A percentile compares a stretch with the other conserved stretches of the same genome.
These are phyloP conservation scores for Ceratocystis ficicola DNA, from an alignment of 2,329 filamentous ascomycete genomes.

Conservation along the genomic window DNA sequence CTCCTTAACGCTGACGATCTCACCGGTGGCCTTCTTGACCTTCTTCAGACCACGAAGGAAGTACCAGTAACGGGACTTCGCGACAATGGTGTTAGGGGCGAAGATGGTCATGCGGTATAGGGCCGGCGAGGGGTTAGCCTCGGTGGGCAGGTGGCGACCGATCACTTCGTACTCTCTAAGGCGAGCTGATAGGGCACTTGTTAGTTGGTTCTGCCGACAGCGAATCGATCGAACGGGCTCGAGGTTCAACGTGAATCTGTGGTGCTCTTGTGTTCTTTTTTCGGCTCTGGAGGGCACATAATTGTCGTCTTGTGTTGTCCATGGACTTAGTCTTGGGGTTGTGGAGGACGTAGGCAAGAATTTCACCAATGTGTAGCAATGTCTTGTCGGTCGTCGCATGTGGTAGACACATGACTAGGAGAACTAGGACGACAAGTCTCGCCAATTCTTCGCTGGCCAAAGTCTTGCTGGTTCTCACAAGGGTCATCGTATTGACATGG, in stretches of 20 bases:
- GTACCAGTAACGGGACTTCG: conserved; percentile 99
- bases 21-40: conserved; percentile 99
- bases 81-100: conserved; percentile 91
- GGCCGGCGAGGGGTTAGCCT: conserved; percentile 92
- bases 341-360: neutral
- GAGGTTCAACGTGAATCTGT: conserved; percentile 10
- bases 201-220: conserved; percentile 25
- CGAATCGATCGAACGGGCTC: conserved; percentile 15
- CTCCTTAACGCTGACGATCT: conserved; percentile 95
- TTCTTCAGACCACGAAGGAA: conserved; percentile 98
- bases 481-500: neutral
- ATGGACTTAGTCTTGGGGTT: neutral
- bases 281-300: neutral
- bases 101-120: conserved; percentile 99
- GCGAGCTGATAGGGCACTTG: conserved; percentile 55
- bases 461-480: neutral
- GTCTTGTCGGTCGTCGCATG: neutral
- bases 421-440: neutral
- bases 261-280: neutral
- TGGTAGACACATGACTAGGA: neutral
- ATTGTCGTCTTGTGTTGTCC: neutral
- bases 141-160: conserved; percentile 95
- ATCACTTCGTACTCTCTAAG: conserved; percentile 99
- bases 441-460: neutral
- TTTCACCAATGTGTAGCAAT: neutral